These are phyloP conservation scores for Psilocybe subaeruginosa DNA, from an alignment of 768 basidiomycete genomes.

Conservation along the genomic window DNA sequence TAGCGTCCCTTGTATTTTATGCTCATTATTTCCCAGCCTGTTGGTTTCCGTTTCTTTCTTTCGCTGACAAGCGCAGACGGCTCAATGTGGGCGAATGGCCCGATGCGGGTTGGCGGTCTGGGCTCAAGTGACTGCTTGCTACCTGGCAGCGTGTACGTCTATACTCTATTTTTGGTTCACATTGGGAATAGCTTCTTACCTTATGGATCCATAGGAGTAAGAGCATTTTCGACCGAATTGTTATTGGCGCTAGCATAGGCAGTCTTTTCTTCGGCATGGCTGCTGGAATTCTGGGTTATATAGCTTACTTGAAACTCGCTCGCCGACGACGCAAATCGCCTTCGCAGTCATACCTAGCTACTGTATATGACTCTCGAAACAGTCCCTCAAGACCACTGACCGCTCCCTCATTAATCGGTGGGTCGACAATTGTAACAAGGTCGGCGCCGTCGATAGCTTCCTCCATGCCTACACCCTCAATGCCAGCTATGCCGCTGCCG, in stretches of 20 bases:
- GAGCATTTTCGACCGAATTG: conserved; percentile 10
- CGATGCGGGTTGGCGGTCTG: conserved; percentile 46
- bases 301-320: conserved; percentile 10
- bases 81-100: conserved; percentile 51
- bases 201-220: conserved; percentile 13
- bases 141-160: conserved; percentile 36
- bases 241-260: conserved; percentile 18
- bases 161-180: background rate
- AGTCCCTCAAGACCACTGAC: conserved; percentile 12
- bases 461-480: conserved; percentile 4
- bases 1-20: background rate
- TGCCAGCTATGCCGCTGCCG: conserved; percentile 12
- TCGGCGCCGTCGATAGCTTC: conserved; percentile 6
- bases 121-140: conserved; percentile 42
- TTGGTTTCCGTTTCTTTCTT: conserved; percentile 52
- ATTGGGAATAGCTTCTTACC: background rate
- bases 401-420: conserved; percentile 7
- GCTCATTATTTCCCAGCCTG: conserved; percentile 32
- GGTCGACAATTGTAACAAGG: conserved; percentile 13
- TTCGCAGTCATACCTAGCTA: conserved; percentile 16
- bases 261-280: conserved; percentile 17
- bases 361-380: conserved; percentile 14
- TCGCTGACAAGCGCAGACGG: conserved; percentile 49
- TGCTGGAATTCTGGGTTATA: conserved; percentile 15
- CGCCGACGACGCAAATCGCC: conserved; percentile 13